Conservation (phyloP, 2,329 filamentous ascomycete species). For the Podosphaera fusca region DNA sequence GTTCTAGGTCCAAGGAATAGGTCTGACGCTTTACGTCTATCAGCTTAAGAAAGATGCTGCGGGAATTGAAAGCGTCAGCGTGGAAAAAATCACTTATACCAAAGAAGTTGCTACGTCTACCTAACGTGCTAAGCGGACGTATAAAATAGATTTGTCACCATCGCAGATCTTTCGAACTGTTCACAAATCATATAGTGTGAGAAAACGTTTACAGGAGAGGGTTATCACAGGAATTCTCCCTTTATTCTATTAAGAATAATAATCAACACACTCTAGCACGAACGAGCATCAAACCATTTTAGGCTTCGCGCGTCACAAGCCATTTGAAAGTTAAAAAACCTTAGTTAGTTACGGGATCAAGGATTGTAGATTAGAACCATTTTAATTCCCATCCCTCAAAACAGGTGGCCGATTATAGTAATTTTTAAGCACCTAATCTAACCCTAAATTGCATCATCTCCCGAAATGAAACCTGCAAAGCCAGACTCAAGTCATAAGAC, state of each 20-base stretch:
- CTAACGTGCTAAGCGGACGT: background rate
- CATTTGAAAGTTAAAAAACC: background rate
- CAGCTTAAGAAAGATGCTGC: conserved; percentile 57
- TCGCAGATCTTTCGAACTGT: background rate
- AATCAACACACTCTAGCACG: too few relatives aligned
- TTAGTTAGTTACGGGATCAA: background rate
- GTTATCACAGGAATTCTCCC: too few relatives aligned
- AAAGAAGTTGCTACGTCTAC: conserved; percentile 29
- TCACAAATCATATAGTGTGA: background rate
- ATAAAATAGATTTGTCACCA: background rate
- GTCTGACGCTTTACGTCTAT: conserved; percentile 87
- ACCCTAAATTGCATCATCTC: background rate
- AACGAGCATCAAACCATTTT: background rate
- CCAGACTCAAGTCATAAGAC: background rate
- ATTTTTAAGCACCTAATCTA: background rate
- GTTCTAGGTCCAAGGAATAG: conserved; percentile 77
- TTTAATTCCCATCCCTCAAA: background rate
- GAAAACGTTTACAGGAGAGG: background rate
- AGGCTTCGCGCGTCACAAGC: background rate
- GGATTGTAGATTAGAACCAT: background rate
- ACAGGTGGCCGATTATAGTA: background rate
- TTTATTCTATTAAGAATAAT: too few relatives aligned
- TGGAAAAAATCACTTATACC: conserved; percentile 71
- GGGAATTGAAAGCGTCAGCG: conserved; percentile 55
- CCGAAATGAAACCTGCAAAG: background rate